Evolutionary conservation across 805 yeast species (phyloP), one percentile per base, ranked within the genome.

Genomic region (Blastobotrys chiropterorum): DNA sequence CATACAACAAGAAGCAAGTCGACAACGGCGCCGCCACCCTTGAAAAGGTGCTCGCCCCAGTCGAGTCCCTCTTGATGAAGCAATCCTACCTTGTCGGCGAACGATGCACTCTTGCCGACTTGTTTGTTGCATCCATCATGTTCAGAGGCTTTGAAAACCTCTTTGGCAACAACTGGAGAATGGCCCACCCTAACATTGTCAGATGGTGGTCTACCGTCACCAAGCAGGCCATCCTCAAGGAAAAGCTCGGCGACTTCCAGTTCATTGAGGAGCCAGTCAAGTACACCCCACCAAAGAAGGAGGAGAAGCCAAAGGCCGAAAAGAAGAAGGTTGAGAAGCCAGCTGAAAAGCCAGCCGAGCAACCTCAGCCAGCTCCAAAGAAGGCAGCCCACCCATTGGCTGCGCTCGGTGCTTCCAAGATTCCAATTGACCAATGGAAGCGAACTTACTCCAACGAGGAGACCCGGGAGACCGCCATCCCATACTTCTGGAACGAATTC

Each of bases 391-490:
- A 92, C 77, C 97, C 98, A 67, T 81, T 90, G 70, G 95, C 82
- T 71, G 75, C 77, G 54, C 81, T 92, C 59, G 95, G 94, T 64
- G 70, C 88, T 56, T 65, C 84, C 56, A 75, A 77, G 62, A 75
- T 83, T 63, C 73, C 81, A 56, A 65, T 92, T 58, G 97, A 92
- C 69, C 94, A 88, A 73, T 90, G 97, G 95, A 94, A 94, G 83
- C 86, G 97, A 78, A 75, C 75, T 61, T 92, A 94, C 85, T 90
- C 97, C 59, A 94, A 92, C 81, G 92, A 89, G 76, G 98, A 94
- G 67, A 92, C 98, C 70, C 87, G 97, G 76, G 84, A 82, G 70
- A 82, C 74, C 61, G 96, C 97, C 61, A 78, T 92, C 63, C 98
- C 98, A 71, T 94, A 92, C 90, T 94, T 92, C 90, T 94, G 97